phyloP scores from a whole-genome alignment of 306 rosid species.

The Begonia masoniana region DNA sequence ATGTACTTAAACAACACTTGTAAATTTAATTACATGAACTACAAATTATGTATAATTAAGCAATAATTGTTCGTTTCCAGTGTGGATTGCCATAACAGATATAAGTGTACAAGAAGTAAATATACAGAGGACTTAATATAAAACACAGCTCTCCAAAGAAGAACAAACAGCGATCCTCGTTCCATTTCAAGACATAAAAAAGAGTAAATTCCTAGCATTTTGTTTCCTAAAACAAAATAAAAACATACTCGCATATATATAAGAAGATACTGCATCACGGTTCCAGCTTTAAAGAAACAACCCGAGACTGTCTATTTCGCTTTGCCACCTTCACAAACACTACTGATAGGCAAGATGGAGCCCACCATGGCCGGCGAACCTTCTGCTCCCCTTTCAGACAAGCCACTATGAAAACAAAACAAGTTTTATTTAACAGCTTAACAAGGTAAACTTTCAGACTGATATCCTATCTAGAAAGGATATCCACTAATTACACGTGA shows the following conservation, averaged over 20 bases:
- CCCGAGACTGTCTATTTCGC: conserved; percentile 94
- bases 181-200: conserved; percentile 10
- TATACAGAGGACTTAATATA: conserved; percentile 33
- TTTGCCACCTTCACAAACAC: conserved; percentile 82
- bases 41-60: background rate
- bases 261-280: conserved; percentile 44
- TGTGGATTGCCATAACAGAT: conserved; percentile 5
- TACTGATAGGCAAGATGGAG: conserved; percentile 84
- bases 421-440: conserved; percentile 11
- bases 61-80: conserved; percentile 11
- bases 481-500: too few relatives aligned
- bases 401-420: conserved; percentile 59
- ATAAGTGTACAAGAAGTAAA: conserved; percentile 14
- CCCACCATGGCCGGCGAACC: conserved; percentile 99
- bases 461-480: too few relatives aligned
- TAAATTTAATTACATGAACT: too few relatives aligned
- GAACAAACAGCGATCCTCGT: conserved; percentile 30
- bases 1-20: too few relatives aligned
- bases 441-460: too few relatives aligned
- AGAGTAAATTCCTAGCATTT: conserved; percentile 42
- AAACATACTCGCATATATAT: conserved; percentile 37
- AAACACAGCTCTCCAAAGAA: conserved; percentile 43
- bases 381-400: conserved; percentile 99
- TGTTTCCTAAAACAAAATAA: conserved; percentile 34
- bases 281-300: conserved; percentile 98